A percentile compares a stretch with the other conserved stretches of the same genome.
These are phyloP conservation scores for Reutealis trisperma DNA, from an alignment of 345 rosid genomes.

Conservation along the genomic window DNA sequence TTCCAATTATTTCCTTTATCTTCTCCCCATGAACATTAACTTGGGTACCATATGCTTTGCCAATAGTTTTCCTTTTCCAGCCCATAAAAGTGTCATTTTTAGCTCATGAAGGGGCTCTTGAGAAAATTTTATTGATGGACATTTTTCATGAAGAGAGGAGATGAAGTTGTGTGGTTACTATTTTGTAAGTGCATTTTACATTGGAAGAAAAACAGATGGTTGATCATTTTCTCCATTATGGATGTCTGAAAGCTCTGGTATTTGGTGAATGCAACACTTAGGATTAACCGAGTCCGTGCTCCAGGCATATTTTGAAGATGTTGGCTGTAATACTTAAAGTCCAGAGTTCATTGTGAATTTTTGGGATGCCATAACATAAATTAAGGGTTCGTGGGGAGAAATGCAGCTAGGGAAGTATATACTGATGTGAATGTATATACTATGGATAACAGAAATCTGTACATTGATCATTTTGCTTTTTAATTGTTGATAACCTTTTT, in stretches of 20 bases:
- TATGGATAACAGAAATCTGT: not conserved
- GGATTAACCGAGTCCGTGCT: not conserved
- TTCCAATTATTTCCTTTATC: constrained; percentile 15
- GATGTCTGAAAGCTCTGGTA: not conserved
- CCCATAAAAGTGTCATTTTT: not conserved
- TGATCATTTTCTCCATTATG: not conserved
- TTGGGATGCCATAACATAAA: not conserved
- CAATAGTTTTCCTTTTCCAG: not conserved
- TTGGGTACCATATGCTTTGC: not conserved
- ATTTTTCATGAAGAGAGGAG: not conserved
- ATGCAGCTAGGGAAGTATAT: not conserved
- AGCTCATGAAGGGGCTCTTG: not conserved
- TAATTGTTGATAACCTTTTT: not conserved
- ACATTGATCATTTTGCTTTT: not conserved
- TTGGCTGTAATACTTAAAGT: not conserved
- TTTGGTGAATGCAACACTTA: not conserved
- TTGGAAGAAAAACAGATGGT: not conserved
- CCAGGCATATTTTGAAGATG: not conserved
- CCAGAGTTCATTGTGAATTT: not conserved
- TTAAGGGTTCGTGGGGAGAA: not conserved
- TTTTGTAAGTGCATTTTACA: not conserved
- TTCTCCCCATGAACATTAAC: not conserved
- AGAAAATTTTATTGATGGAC: not conserved
- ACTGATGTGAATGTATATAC: not conserved
- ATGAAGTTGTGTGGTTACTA: too few relatives aligned